Evolutionary conservation across 768 basidiomycete genomes (phyloP).

Genomic region (Hebeloma cylindrosporum): DNA sequence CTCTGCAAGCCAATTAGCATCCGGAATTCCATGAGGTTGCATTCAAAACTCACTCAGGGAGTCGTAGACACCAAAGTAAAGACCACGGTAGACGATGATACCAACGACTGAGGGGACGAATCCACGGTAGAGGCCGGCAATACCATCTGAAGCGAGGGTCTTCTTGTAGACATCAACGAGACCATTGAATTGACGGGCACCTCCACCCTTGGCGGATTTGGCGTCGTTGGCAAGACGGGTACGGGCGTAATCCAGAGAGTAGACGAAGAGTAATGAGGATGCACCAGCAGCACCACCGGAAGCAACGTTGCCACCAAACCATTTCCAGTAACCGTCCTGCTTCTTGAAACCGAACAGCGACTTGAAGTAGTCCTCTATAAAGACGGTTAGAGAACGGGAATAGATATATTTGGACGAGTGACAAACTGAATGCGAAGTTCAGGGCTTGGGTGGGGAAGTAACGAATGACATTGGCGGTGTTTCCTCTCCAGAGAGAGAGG

Average conservation of each 20-base stretch:
- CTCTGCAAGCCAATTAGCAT: slow-evolving; percentile 48
- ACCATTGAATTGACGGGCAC: slow-evolving; percentile 97
- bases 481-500: slow-evolving; percentile 96
- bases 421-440: slow-evolving; percentile 99
- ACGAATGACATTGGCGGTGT: slow-evolving; percentile 99
- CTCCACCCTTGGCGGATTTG: slow-evolving; percentile 92
- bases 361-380: slow-evolving; percentile 95
- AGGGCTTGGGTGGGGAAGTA: slow-evolving; percentile 99
- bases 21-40: slow-evolving; percentile 8
- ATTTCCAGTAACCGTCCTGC: slow-evolving; percentile 94
- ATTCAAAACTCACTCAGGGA: slow-evolving; percentile 69
- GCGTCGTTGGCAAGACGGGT: slow-evolving; percentile 98
- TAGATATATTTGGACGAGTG: slow-evolving; percentile 1
- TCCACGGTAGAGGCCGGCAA: slow-evolving; percentile 99
- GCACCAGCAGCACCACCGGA: slow-evolving; percentile 99
- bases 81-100: slow-evolving; percentile 99
- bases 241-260: slow-evolving; percentile 99
- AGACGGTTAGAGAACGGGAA: slow-evolving; percentile 11
- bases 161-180: slow-evolving; percentile 96
- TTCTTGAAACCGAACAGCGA: slow-evolving; percentile 99
- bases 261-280: slow-evolving; percentile 97
- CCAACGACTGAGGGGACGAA: slow-evolving; percentile 99
- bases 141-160: slow-evolving; percentile 96
- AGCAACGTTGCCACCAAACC: slow-evolving; percentile 97
- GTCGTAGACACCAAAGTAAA: slow-evolving; percentile 98